These are phyloP conservation scores for Fragilaria radians DNA, from an alignment of 108 stramenopile species.

Conservation along the genomic window DNA sequence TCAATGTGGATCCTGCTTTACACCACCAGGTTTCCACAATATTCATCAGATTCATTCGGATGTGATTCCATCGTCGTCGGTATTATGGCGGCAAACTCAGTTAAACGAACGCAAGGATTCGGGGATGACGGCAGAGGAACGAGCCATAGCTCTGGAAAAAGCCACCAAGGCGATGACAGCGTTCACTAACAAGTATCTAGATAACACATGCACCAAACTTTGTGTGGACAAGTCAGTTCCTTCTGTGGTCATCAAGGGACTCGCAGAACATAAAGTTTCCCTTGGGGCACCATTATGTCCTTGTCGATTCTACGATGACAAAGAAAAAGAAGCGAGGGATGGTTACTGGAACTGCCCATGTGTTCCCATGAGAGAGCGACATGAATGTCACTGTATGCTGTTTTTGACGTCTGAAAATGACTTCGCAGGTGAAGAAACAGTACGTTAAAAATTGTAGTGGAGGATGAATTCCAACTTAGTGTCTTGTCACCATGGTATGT, in stretches of 20 bases:
- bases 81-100: too few relatives aligned
- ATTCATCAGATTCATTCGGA: too few relatives aligned
- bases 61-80: too few relatives aligned
- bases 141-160: slow-evolving; percentile 50
- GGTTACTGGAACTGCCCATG: slow-evolving; percentile 88
- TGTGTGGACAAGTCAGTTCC: slow-evolving; percentile 69
- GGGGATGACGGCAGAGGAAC: slow-evolving; percentile 51
- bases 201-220: slow-evolving; percentile 62
- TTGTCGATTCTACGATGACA: slow-evolving; percentile 89
- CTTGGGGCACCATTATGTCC: slow-evolving; percentile 87
- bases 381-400: slow-evolving; percentile 89
- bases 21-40: too few relatives aligned
- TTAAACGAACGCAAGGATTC: slow-evolving; percentile 27
- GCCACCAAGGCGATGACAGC: slow-evolving; percentile 78
- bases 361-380: slow-evolving; percentile 60
- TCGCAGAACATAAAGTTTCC: slow-evolving; percentile 84
- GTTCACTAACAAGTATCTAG: slow-evolving; percentile 75
- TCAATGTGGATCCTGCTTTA: too few relatives aligned
- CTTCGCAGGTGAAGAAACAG: slow-evolving; percentile 59
- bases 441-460: slow-evolving; percentile 15
- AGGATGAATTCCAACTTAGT: not conserved
- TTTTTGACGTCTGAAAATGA: slow-evolving; percentile 82
- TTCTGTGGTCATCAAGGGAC: slow-evolving; percentile 80
- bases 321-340: slow-evolving; percentile 81
- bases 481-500: not conserved